Conservation (phyloP, 805 yeast species). For the Nakazawaea peltata region DNA sequence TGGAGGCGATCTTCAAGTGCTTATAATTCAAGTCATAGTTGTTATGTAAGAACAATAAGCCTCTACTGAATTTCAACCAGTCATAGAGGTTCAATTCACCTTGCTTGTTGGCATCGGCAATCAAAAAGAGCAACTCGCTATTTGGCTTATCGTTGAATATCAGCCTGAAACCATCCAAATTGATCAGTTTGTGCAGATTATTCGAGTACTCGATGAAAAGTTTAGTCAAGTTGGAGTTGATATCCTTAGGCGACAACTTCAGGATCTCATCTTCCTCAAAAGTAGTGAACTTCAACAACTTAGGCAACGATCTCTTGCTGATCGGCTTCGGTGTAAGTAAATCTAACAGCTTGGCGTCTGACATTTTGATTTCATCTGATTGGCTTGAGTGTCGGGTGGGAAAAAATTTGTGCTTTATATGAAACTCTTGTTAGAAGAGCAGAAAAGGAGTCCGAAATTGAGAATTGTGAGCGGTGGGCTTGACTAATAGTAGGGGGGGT, state of each 20-base stretch:
- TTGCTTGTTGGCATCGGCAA: constrained; percentile 65
- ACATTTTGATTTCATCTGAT: not conserved
- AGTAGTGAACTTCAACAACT: constrained; percentile 9
- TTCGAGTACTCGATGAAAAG: constrained; percentile 8
- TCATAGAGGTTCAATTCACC: constrained; percentile 66
- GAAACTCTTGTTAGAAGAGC: no score
- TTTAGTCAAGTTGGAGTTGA: constrained; percentile 9
- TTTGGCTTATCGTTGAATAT: constrained; percentile 3
- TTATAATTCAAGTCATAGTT: constrained; percentile 19
- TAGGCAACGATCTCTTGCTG: constrained; percentile 5
- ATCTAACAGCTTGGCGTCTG: constrained; percentile 1
- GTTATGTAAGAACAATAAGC: constrained; percentile 35
- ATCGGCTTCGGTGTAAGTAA: constrained; percentile 7
- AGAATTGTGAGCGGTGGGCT: no score
- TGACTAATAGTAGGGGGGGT: no score
- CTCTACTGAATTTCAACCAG: constrained; percentile 64
- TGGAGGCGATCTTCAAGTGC: constrained; percentile 6
- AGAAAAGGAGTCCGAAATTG: no score
- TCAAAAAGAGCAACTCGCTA: constrained; percentile 65
- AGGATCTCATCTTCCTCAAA: constrained; percentile 10
- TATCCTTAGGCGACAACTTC: constrained; percentile 3
- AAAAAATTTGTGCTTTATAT: not conserved
- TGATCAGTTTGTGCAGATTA: constrained; percentile 3
- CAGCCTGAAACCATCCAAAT: constrained; percentile 3
- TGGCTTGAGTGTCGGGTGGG: not conserved